These are phyloP conservation scores for Lolium perenne DNA, from an alignment of 176 grass and related monocot genomes.

Conservation along the genomic window DNA sequence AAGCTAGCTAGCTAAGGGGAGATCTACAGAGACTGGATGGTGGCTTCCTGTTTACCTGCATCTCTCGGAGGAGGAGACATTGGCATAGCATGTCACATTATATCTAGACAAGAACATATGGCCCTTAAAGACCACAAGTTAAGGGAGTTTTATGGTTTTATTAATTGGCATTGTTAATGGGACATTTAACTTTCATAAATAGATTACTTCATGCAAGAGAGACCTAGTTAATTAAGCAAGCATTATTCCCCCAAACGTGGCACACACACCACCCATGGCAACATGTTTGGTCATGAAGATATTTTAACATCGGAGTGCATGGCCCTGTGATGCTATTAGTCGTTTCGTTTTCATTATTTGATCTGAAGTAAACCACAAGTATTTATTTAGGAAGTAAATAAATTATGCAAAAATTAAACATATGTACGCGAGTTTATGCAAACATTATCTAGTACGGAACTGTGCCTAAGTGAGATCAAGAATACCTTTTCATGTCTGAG, in stretches of 20 bases:
- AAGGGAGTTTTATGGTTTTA: slow-evolving; percentile 44
- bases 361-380: not conserved
- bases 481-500: too few relatives aligned
- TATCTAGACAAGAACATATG: slow-evolving; percentile 49
- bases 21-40: not conserved
- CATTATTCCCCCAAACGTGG: slow-evolving; percentile 32
- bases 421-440: not conserved
- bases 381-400: not conserved
- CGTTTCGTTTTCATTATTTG: not conserved
- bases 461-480: not conserved
- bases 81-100: slow-evolving; percentile 24
- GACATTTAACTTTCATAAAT: slow-evolving; percentile 49
- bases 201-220: slow-evolving; percentile 41
- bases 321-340: not conserved
- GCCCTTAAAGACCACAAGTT: slow-evolving; percentile 29
- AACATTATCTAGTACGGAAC: too few relatives aligned
- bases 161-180: slow-evolving; percentile 47
- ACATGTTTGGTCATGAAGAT: not conserved
- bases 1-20: not conserved
- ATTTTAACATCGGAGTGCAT: not conserved
- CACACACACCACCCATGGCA: slow-evolving; percentile 15
- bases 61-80: slow-evolving; percentile 40
- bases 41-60: slow-evolving; percentile 20
- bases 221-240: slow-evolving; percentile 23
- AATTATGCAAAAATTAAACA: not conserved